Evolutionary conservation across 2,329 filamentous ascomycete species (phyloP).

Genomic region (Thermothelomyces thermophilus): DNA sequence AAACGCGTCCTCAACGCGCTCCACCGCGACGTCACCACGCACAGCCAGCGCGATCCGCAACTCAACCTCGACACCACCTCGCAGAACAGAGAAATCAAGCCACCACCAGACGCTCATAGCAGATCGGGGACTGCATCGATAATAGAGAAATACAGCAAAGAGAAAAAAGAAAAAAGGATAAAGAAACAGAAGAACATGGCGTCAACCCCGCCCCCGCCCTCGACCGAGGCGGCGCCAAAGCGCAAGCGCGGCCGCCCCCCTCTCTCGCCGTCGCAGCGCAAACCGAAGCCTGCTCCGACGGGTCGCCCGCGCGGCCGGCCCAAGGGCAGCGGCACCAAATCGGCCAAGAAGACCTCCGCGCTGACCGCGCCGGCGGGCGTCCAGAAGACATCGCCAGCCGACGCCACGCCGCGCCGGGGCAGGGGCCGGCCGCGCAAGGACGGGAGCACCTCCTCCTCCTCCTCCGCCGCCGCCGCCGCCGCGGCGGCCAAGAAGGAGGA

Average conservation of each 20-base stretch:
- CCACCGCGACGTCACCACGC: background rate
- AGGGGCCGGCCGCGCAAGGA: conserved; percentile 14
- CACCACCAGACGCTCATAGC: background rate
- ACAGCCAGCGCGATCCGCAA: background rate
- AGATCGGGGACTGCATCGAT: background rate
- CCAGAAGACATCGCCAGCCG: conserved; percentile 14
- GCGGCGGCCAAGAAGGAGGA: background rate
- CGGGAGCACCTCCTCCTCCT: background rate
- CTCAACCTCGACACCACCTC: background rate
- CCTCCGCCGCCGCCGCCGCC: background rate
- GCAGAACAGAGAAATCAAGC: background rate
- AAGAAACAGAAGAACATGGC: conserved; percentile 15
- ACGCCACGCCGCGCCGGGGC: conserved; percentile 1
- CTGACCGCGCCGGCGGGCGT: conserved; percentile 10
- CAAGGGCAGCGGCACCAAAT: conserved; percentile 20
- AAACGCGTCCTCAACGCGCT: background rate
- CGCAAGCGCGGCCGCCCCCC: conserved; percentile 26
- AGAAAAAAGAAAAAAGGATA: background rate
- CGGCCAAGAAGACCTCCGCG: background rate
- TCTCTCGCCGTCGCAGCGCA: conserved; percentile 23
- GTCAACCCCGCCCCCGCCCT: conserved; percentile 17
- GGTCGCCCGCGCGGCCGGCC: conserved; percentile 25
- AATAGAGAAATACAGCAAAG: background rate
- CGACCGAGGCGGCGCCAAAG: conserved; percentile 14
- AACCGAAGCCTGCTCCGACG: conserved; percentile 21